Percentiles rank a stretch among this genome's conserved stretches.
phyloP scores from a whole-genome alignment of 225 moss, liverwort and hornwort species.

The Pseudoscleropodium purum region DNA sequence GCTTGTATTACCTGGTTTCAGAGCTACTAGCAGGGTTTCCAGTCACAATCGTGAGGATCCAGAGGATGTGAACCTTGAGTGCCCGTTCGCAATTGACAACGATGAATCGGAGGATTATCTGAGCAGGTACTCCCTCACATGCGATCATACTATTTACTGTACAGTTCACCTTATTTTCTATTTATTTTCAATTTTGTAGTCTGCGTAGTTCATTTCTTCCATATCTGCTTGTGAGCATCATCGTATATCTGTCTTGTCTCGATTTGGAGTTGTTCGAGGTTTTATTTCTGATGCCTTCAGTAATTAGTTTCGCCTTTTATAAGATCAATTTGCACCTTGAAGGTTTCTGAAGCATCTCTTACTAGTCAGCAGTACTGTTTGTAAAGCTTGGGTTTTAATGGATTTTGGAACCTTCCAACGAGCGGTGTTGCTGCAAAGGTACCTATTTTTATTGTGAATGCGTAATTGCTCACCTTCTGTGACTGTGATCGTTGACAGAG shows the following conservation, averaged over 20 bases:
- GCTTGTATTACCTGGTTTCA: slow-evolving; percentile 52
- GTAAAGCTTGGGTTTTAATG: not conserved
- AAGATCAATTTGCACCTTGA: not conserved
- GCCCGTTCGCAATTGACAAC: slow-evolving; percentile 79
- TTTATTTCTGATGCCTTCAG: not conserved
- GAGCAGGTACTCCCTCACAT: slow-evolving; percentile 50
- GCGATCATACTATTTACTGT: not conserved
- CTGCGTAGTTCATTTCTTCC: not conserved
- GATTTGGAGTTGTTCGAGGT: not conserved
- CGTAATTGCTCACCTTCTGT: not conserved
- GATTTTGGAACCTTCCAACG: not conserved
- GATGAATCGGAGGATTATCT: slow-evolving; percentile 76
- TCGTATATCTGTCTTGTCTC: not conserved
- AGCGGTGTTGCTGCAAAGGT: not conserved
- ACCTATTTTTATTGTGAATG: not conserved
- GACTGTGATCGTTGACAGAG: slow-evolving; percentile 30
- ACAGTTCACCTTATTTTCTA: not conserved
- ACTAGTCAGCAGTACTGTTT: not conserved
- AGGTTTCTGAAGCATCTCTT: not conserved
- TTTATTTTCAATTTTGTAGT: not conserved
- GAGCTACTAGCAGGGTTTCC: slow-evolving; percentile 34
- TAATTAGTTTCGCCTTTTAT: not conserved
- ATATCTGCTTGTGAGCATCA: not conserved
- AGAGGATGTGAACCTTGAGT: slow-evolving; percentile 73
- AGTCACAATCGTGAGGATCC: slow-evolving; percentile 41